These are phyloP conservation scores for Pistacia atlantica DNA, from an alignment of 345 rosid species.

Conservation along the genomic window DNA sequence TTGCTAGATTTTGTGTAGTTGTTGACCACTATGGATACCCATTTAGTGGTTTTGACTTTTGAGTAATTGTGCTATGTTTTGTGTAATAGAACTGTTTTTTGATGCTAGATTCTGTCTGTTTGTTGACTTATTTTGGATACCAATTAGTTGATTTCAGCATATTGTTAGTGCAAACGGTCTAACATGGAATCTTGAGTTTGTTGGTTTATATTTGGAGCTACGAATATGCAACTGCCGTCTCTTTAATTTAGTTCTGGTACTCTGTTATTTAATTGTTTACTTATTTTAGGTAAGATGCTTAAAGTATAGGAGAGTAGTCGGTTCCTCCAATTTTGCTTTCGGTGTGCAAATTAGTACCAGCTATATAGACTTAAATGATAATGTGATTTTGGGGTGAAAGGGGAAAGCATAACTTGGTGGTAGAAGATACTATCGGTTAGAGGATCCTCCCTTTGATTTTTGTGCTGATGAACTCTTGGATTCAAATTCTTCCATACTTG, in stretches of 20 bases:
- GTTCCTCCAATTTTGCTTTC: not conserved
- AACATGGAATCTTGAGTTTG: not conserved
- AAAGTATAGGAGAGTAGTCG: not conserved
- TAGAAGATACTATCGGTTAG: not conserved
- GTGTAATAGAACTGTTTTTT: not conserved
- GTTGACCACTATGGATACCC: not conserved
- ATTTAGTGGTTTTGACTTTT: not conserved
- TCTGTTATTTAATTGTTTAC: not conserved
- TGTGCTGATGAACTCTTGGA: not conserved
- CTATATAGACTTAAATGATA: not conserved
- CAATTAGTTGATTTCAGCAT: not conserved
- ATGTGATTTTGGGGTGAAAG: not conserved
- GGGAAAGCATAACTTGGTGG: not conserved
- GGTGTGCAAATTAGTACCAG: not conserved
- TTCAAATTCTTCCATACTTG: not conserved
- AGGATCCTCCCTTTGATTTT: not conserved
- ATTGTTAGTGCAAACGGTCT: not conserved
- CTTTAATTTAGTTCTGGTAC: conserved; percentile 1
- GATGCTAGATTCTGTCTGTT: not conserved
- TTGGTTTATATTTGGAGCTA: not conserved
- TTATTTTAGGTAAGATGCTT: not conserved
- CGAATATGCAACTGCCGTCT: not conserved
- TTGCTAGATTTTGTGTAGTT: conserved; percentile 9
- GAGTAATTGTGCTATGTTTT: not conserved
- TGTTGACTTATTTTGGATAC: not conserved